Percentiles rank a stretch among this genome's conserved stretches.
Conservation (phyloP, 345 rosid genomes). For the Brassica rapa region DNA sequence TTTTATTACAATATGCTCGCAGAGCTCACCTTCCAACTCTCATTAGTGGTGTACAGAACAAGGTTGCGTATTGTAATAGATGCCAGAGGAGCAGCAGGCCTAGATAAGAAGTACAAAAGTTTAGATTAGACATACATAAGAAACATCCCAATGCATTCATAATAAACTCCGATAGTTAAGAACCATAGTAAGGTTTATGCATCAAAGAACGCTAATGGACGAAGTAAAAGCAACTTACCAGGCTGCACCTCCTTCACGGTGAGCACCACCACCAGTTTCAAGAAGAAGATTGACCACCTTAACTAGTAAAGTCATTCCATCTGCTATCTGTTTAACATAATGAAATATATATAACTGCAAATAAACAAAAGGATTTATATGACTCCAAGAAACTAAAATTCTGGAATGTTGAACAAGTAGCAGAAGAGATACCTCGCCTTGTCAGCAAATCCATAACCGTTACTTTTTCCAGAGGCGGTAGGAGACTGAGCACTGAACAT, state of each 20-base stretch:
- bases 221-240: slow-evolving; percentile 57
- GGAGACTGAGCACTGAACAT: slow-evolving; percentile 61
- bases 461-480: slow-evolving; percentile 65
- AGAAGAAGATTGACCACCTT: slow-evolving; percentile 88
- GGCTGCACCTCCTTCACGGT: slow-evolving; percentile 74
- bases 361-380: background rate
- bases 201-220: slow-evolving; percentile 6
- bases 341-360: background rate
- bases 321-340: slow-evolving; percentile 75
- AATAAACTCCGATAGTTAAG: background rate
- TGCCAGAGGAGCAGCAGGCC: slow-evolving; percentile 91
- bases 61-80: slow-evolving; percentile 88
- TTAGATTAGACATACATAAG: slow-evolving; percentile 14
- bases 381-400: background rate
- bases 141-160: slow-evolving; percentile 4
- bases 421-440: slow-evolving; percentile 57
- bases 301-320: slow-evolving; percentile 95
- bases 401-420: slow-evolving; percentile 8
- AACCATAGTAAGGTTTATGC: background rate
- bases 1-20: slow-evolving; percentile 12
- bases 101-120: slow-evolving; percentile 38
- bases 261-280: slow-evolving; percentile 80
- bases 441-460: slow-evolving; percentile 95
- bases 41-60: slow-evolving; percentile 79
- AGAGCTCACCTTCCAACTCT: slow-evolving; percentile 83